phyloP scores from a whole-genome alignment of 2,329 filamentous ascomycete species.

The Aspergillus fumigatiaffinis region DNA sequence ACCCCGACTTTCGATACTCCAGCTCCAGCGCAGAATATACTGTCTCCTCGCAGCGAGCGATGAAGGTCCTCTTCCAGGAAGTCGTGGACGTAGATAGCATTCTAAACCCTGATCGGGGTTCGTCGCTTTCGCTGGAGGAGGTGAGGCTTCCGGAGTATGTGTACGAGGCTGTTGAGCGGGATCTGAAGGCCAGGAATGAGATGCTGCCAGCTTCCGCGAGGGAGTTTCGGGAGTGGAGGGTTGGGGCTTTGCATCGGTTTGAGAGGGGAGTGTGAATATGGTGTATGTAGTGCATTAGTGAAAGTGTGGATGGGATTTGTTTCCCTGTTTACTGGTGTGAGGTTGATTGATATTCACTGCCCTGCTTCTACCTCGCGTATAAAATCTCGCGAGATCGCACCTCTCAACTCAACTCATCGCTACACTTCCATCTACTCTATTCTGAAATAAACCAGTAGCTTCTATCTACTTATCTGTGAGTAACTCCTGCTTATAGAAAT shows the following conservation, averaged over 20 bases:
- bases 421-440: not conserved
- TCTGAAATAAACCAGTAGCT: no score
- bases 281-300: not conserved
- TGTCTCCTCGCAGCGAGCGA: constrained; percentile 44
- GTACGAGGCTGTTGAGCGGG: constrained; percentile 34
- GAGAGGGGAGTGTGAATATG: constrained; percentile 20
- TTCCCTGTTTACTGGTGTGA: not conserved
- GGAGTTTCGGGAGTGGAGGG: constrained; percentile 52
- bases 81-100: constrained; percentile 24
- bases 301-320: constrained; percentile 5
- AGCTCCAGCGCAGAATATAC: constrained; percentile 35
- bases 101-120: constrained; percentile 26
- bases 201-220: constrained; percentile 49
- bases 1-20: constrained; percentile 56
- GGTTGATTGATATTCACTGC: not conserved
- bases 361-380: not conserved
- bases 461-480: not conserved
- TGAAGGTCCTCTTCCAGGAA: constrained; percentile 55
- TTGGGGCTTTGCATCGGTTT: constrained; percentile 51
- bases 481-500: not conserved
- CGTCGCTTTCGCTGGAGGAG: constrained; percentile 48
- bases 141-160: constrained; percentile 38
- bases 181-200: constrained; percentile 39
- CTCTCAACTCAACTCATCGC: not conserved
- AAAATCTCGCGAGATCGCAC: not conserved